Base-by-base conservation (phyloP, 306 rosid genomes). In the Citrullus mucosospermus region DNA sequence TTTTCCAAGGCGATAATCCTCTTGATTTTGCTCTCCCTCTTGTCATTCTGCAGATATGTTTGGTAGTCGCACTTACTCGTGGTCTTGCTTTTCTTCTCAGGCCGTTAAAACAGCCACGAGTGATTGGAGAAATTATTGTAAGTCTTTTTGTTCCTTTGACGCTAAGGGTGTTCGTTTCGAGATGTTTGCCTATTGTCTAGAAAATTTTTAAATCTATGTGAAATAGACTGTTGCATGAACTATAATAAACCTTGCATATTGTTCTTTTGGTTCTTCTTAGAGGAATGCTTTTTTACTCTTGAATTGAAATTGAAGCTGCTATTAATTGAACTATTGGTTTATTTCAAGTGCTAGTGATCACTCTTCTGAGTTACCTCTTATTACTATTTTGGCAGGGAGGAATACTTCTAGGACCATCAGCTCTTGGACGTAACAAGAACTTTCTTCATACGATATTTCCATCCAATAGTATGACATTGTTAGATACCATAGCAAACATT, bases 401-500 rank as follows among this genome's bases (percentile, higher is more conserved):
- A 76, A 83, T 94, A 85, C 28, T 94, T 38, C 96, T 94, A 20
- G 97, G 97, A 51, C 96, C 97, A 30, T 94, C 96, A 36, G 98
- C 88, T 1, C 82, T 94, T 41, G 97, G 98, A 79, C 90, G 96
- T 66, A 90, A 82, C 80, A 87, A 80, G 84, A 85, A 75, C 53
- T 92, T 85, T 84, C 82, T 92, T 61, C 72, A 85, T 6, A 82
- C 88, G 4, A 78, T 93, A 56, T 93, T 93, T 85, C 98, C 98
- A 50, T 43, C 97, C 3, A 88, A 69, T 53, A 93, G 98, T 85
- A 85, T 90, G 51, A 79, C 96, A 2, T 89, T 93, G 83, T 85
- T 93, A 75, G 98, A 93, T 73, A 93, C 98, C 77, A 79, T 93
- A 43, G 98, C 98, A 69, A 93, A 93, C 79, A 81, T 93, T 58